These are phyloP conservation scores for Neurospora sp. DNA, from an alignment of 495 filamentous ascomycete species.

Conservation along the genomic window DNA sequence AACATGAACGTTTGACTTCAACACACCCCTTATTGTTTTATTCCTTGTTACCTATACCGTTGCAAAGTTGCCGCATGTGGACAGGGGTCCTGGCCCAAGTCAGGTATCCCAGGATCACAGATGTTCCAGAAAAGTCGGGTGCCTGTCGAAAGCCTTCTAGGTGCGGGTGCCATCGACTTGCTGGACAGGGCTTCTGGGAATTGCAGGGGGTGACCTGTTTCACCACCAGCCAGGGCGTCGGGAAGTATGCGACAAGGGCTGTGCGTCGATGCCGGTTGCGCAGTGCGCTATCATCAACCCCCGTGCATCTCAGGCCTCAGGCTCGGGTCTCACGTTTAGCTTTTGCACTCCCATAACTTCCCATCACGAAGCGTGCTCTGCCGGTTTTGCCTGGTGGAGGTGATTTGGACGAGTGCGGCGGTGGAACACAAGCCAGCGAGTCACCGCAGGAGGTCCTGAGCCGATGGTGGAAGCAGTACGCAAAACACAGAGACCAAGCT, in stretches of 20 bases:
- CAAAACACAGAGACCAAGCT: neutral
- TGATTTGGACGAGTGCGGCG: constrained; percentile 1
- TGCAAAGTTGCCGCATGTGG: neutral
- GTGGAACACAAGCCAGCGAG: constrained; percentile 4
- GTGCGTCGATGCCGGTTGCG: constrained; percentile 15
- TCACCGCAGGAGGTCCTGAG: constrained; percentile 3
- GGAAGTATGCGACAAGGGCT: constrained; percentile 25
- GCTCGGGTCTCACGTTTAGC: neutral
- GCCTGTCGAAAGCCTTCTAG: constrained; percentile 23
- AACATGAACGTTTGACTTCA: neutral
- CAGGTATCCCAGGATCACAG: constrained; percentile 16
- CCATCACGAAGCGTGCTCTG: constrained; percentile 1
- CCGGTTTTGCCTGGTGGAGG: constrained; percentile 1
- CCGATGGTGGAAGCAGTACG: constrained; percentile 12
- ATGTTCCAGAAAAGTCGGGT: constrained; percentile 28
- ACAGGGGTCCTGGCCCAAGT: neutral
- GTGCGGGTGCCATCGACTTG: constrained; percentile 8
- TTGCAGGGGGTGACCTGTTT: constrained; percentile 29
- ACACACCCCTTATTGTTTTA: neutral
- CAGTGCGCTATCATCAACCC: constrained; percentile 14
- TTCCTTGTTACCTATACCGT: neutral
- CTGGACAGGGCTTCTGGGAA: constrained; percentile 21
- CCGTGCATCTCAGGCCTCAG: neutral
- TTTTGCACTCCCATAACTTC: neutral
- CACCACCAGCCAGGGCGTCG: constrained; percentile 26